phyloP scores from a whole-genome alignment of 2,329 filamentous ascomycete genomes.

The Pyricularia sp. region DNA sequence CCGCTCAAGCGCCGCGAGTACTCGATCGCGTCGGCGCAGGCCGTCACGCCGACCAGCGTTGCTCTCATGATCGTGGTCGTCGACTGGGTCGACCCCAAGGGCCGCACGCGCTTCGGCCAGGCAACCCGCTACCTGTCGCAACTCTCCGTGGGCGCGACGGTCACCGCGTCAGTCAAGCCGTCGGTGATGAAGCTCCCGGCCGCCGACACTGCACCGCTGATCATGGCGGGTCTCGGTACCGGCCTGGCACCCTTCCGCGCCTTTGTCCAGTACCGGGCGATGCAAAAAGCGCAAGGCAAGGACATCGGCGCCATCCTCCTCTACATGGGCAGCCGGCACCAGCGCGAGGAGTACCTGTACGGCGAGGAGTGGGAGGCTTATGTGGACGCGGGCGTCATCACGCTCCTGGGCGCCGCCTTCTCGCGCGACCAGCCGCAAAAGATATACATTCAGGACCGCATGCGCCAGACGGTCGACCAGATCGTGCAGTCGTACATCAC shows the following conservation, averaged over 20 bases:
- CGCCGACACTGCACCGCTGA: constrained; percentile 81
- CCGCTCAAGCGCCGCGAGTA: constrained; percentile 97
- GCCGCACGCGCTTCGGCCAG: constrained; percentile 84
- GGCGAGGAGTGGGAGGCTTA: constrained; percentile 99
- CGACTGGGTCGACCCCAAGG: constrained; percentile 82
- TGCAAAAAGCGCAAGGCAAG: constrained; percentile 96
- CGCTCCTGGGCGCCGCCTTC: constrained; percentile 86
- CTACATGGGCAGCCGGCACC: constrained; percentile 94
- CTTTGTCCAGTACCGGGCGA: constrained; percentile 94
- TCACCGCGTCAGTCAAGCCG: constrained; percentile 93
- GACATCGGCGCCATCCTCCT: constrained; percentile 87
- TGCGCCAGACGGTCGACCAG: constrained; percentile 77
- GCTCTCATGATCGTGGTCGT: constrained; percentile 96
- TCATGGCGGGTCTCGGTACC: constrained; percentile 98
- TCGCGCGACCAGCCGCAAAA: constrained; percentile 95
- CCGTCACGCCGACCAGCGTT: constrained; percentile 82
- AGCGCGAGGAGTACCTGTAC: constrained; percentile 97
- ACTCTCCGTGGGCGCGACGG: constrained; percentile 63
- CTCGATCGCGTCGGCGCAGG: constrained; percentile 96
- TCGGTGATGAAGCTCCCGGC: constrained; percentile 98
- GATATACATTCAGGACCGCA: constrained; percentile 98
- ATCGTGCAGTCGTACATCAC: constrained; percentile 81
- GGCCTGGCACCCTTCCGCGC: constrained; percentile 98
- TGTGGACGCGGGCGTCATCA: constrained; percentile 89
- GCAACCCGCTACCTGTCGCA: constrained; percentile 81